Evolutionary conservation across 495 filamentous ascomycete genomes (phyloP).

Genomic region (Xylaria sp.): DNA sequence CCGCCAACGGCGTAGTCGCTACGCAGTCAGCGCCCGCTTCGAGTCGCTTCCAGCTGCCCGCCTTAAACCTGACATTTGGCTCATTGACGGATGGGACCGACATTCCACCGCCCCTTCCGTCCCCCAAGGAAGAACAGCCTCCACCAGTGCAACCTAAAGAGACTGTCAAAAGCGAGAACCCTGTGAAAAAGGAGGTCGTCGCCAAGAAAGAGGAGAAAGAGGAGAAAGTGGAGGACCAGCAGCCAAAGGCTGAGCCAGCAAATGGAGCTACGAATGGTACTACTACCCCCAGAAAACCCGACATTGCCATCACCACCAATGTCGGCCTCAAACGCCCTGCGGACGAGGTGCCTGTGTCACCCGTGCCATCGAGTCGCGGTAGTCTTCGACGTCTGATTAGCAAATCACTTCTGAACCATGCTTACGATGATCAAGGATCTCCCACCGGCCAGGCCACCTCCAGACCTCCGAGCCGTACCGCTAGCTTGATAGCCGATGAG

Average conservation of each 20-base stretch:
- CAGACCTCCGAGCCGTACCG: constrained; percentile 50
- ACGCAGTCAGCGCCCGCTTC: constrained; percentile 31
- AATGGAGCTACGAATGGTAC: constrained; percentile 45
- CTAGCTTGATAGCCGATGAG: constrained; percentile 44
- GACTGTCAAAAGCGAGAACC: constrained; percentile 25
- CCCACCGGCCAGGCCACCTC: constrained; percentile 30
- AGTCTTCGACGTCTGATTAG: constrained; percentile 57
- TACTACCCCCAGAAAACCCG: constrained; percentile 44
- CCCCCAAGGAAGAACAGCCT: constrained; percentile 52
- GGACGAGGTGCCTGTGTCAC: constrained; percentile 54
- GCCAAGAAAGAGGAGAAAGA: background rate
- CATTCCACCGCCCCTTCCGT: constrained; percentile 62
- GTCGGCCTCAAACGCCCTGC: constrained; percentile 48
- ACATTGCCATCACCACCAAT: constrained; percentile 37
- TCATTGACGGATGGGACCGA: constrained; percentile 64
- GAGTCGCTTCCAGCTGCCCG: constrained; percentile 61
- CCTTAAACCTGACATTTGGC: constrained; percentile 57
- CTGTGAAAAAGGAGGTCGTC: no score
- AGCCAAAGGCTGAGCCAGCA: constrained; percentile 30
- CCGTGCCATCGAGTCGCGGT: constrained; percentile 51
- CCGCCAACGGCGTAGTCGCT: constrained; percentile 32
- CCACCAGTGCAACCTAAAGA: constrained; percentile 46
- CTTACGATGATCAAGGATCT: constrained; percentile 52
- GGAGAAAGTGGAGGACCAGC: constrained; percentile 12
- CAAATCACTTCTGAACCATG: constrained; percentile 51